Conservation (phyloP, 352 stramenopile species). For the Globisporangium spinosum region DNA sequence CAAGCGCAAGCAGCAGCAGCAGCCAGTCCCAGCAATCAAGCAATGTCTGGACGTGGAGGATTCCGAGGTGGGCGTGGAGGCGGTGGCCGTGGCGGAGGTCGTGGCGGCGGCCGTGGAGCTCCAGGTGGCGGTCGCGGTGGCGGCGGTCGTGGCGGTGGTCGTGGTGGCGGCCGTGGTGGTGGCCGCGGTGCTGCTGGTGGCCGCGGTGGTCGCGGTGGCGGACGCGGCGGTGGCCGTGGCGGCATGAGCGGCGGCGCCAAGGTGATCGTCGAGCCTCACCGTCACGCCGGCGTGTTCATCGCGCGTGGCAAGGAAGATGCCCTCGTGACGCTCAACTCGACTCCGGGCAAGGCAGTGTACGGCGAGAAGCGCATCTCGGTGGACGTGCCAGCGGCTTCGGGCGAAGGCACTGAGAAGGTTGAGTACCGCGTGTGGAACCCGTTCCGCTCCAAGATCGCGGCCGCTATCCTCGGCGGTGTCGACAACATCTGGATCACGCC, state of each 20-base stretch:
- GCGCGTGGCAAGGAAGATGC: slow-evolving; percentile 98
- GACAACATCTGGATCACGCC: slow-evolving; percentile 98
- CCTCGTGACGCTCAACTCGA: slow-evolving; percentile 98
- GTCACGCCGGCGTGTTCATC: slow-evolving; percentile 98
- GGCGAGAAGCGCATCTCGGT: slow-evolving; percentile 99
- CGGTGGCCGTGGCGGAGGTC: slow-evolving; percentile 45
- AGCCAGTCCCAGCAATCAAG: neutral
- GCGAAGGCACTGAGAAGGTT: slow-evolving; percentile 94
- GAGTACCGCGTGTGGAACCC: slow-evolving; percentile 99
- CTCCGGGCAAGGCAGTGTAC: slow-evolving; percentile 98
- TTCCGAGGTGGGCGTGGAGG: slow-evolving; percentile 41
- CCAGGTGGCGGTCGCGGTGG: slow-evolving; percentile 4
- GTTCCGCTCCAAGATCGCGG: slow-evolving; percentile 99
- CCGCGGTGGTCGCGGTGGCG: slow-evolving; percentile 45
- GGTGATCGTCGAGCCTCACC: slow-evolving; percentile 97
- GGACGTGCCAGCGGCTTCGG: slow-evolving; percentile 88
- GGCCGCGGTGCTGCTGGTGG: slow-evolving; percentile 31
- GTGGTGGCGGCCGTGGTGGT: slow-evolving; percentile 34
- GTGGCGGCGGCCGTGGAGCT: slow-evolving; percentile 38
- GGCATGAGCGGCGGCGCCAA: slow-evolving; percentile 96
- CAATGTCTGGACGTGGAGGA: slow-evolving; percentile 22
- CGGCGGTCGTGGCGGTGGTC: slow-evolving; percentile 39
- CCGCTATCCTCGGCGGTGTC: slow-evolving; percentile 97
- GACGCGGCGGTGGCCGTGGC: slow-evolving; percentile 57
- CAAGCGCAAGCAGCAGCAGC: neutral